Evolutionary conservation across 345 rosid genomes (phyloP), one percentile per base, ranked within the genome.

Genomic region (Euphorbia lathyris): DNA sequence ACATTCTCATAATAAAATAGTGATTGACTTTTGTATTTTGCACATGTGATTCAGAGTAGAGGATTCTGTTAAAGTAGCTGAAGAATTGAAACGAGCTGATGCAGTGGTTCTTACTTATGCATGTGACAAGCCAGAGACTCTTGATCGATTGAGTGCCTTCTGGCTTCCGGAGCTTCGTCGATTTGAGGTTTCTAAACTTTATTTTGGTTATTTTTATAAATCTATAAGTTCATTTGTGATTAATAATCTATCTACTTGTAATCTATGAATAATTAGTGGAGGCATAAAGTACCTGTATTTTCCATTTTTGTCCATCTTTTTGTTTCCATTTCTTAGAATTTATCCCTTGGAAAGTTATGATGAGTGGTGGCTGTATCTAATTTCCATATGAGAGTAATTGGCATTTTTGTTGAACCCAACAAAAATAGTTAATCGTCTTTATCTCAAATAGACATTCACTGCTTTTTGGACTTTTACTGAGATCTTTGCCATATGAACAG

Each of bases 41-140:
- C 48, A 1, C 5, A 20, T 50, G 63, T 63, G 19, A 59, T 45
- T 81, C 65, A 91, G 97, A 26, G 80, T 69, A 52, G 92, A 87
- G 77, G 96, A 88, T 81, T 81, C 82, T 60, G 78, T 76, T 66
- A 84, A 83, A 65, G 82, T 91, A 27, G 80, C 88, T 9, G 86
- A 84, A 67, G 97, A 91, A 75, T 68, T 94, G 70, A 84, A 76
- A 78, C 82, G 77, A 50, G 98, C 98, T 51, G 90, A 94, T 79
- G 90, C 88, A 2, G 90, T 94, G 75, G 92, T 91, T 71, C 86
- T 94, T 63, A 90, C 98, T n/a, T 90, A 86, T 81, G 87, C 91
- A 0, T 85, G 90, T 57, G 95, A 91, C 65, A 83, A 71, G 74
- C 87, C 73, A 19, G 79, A 85, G 58, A 91, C 92, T 53, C 86